A percentile compares a stretch with the other conserved stretches of the same genome.
phyloP scores from a whole-genome alignment of 208 protist genomes.

The Acanthamoeba triangularis region DNA sequence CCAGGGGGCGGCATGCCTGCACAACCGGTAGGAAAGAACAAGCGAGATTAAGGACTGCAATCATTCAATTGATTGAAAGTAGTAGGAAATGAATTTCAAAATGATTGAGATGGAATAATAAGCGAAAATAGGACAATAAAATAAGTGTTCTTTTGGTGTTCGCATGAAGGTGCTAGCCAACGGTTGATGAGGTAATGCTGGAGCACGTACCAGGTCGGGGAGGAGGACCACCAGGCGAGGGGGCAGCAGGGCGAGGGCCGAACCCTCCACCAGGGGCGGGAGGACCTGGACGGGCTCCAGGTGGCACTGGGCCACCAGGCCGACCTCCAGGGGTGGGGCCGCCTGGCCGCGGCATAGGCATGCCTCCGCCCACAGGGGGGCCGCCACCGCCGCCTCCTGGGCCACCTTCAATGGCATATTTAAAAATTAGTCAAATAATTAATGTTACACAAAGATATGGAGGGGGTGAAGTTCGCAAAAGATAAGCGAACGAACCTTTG shows the following conservation, averaged over 20 bases:
- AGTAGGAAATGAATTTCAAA: too few species aligned
- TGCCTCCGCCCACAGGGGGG: background rate
- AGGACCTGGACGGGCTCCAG: background rate
- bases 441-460: background rate
- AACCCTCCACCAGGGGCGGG: background rate
- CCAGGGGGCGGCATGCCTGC: too few species aligned
- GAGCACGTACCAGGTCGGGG: background rate
- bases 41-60: background rate
- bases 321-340: background rate
- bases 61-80: too few species aligned
- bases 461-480: background rate
- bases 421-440: background rate
- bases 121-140: background rate
- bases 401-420: background rate
- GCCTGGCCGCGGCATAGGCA: background rate
- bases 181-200: too few species aligned
- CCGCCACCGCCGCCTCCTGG: slow-evolving; percentile 37
- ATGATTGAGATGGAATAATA: background rate
- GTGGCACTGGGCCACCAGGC: background rate
- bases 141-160: too few species aligned
- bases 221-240: background rate
- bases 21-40: background rate
- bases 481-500: background rate
- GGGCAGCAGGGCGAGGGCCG: background rate
- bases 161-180: too few species aligned